These are phyloP conservation scores for Candida suzukii DNA, from an alignment of 805 yeast genomes.

Conservation along the genomic window DNA sequence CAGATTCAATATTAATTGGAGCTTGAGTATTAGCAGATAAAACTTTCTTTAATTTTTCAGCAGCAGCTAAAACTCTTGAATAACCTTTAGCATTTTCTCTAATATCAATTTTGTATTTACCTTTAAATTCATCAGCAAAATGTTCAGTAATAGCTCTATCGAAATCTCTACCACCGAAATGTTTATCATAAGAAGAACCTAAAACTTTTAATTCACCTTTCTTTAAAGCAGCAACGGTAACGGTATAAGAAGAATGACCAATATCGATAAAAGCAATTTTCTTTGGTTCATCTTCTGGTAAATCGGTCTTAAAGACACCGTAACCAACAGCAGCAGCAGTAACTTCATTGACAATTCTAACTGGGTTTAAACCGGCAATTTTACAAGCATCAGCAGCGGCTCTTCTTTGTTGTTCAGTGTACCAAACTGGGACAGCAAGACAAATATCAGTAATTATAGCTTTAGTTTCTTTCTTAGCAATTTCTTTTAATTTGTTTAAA, in stretches of 20 bases:
- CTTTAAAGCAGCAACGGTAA: conserved; percentile 83
- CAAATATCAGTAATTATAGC: conserved; percentile 79
- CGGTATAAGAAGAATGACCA: conserved; percentile 94
- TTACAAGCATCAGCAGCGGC: conserved; percentile 92
- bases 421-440: conserved; percentile 96
- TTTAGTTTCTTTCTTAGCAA: conserved; percentile 76
- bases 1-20: conserved; percentile 91
- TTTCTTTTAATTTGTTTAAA: conserved; percentile 81
- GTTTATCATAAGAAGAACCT: conserved; percentile 89
- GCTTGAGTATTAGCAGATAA: conserved; percentile 93
- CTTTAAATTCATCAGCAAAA: conserved; percentile 87
- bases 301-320: conserved; percentile 96
- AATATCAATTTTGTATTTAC: conserved; percentile 90
- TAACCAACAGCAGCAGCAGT: conserved; percentile 99
- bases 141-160: conserved; percentile 92
- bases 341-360: conserved; percentile 93
- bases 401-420: conserved; percentile 93
- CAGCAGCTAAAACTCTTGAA: conserved; percentile 84
- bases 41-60: conserved; percentile 93
- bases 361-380: conserved; percentile 97
- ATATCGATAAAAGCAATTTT: conserved; percentile 91
- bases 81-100: conserved; percentile 89
- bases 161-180: conserved; percentile 97
- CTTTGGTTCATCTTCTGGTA: conserved; percentile 90
- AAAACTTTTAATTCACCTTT: conserved; percentile 93